A percentile compares a stretch with the other conserved stretches of the same genome.
These are phyloP conservation scores for Globisporangium parvum DNA, from an alignment of 352 stramenopile genomes.

Conservation along the genomic window DNA sequence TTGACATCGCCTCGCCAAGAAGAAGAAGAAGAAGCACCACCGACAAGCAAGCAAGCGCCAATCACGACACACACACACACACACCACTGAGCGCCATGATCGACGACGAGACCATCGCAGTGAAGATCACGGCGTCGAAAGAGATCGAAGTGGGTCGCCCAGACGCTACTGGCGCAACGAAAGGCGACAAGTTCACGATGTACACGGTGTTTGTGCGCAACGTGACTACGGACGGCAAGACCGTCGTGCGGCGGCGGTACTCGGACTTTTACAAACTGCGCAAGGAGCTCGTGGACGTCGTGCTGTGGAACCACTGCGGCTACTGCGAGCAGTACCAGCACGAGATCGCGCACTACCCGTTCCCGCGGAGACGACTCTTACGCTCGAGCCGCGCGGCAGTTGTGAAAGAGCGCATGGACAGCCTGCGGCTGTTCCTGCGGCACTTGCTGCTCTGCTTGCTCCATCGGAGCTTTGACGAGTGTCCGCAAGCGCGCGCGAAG, in stretches of 20 bases:
- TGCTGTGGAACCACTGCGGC: slow-evolving; percentile 71
- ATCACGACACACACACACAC: no score
- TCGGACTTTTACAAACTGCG: slow-evolving; percentile 83
- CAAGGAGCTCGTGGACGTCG: slow-evolving; percentile 77
- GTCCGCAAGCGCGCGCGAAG: slow-evolving; percentile 50
- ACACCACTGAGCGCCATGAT: slow-evolving; percentile 25
- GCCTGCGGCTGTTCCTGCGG: slow-evolving; percentile 64
- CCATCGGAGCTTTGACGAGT: slow-evolving; percentile 63
- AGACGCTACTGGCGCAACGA: slow-evolving; percentile 11
- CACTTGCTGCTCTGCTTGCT: slow-evolving; percentile 73
- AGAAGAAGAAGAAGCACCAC: background rate
- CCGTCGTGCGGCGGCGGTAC: slow-evolving; percentile 72
- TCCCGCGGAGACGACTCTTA: slow-evolving; percentile 66
- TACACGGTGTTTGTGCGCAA: slow-evolving; percentile 85
- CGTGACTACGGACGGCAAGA: slow-evolving; percentile 60
- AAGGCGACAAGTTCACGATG: slow-evolving; percentile 71
- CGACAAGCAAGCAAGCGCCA: background rate
- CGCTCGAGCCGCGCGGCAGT: slow-evolving; percentile 60
- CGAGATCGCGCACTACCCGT: slow-evolving; percentile 73
- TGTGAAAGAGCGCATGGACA: slow-evolving; percentile 85
- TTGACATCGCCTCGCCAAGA: background rate
- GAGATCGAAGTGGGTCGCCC: slow-evolving; percentile 24
- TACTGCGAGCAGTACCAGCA: slow-evolving; percentile 58
- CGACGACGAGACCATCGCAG: slow-evolving; percentile 56
- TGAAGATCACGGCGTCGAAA: slow-evolving; percentile 58